Evolutionary conservation across 2,329 filamentous ascomycete genomes (phyloP).

Genomic region (Pseudogymnoascus sp.): DNA sequence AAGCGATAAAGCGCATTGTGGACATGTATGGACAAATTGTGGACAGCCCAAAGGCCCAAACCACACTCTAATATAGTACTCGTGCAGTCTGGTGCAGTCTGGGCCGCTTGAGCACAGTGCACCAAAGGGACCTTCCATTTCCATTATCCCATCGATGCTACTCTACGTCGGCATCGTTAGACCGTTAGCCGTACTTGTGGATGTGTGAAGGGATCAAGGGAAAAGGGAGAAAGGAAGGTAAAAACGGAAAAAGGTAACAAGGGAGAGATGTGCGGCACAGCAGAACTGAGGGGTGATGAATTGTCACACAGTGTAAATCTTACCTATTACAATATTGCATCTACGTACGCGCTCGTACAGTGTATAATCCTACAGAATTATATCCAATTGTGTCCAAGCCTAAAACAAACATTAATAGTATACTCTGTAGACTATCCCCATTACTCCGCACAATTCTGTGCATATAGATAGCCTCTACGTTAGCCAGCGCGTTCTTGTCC

Average conservation of each 20-base stretch:
- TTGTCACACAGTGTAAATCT: neutral
- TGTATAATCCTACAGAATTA: neutral
- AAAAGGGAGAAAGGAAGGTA: neutral
- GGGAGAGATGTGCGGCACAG: neutral
- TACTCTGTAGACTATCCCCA: neutral
- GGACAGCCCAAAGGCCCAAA: neutral
- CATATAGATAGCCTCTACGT: too few relatives aligned
- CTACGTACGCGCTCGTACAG: neutral
- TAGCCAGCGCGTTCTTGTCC: neutral
- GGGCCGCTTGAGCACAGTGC: neutral
- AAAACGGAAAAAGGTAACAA: neutral
- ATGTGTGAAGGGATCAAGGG: neutral
- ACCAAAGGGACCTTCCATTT: neutral
- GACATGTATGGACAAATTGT: neutral
- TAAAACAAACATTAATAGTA: neutral
- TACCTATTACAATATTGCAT: too few relatives aligned
- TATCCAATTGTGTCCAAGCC: neutral
- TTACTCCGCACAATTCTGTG: too few relatives aligned
- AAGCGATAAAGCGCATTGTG: neutral
- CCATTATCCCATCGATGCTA: neutral
- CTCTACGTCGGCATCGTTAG: neutral
- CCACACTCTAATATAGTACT: neutral
- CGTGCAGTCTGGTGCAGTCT: neutral
- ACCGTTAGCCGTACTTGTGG: neutral
- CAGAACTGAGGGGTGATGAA: neutral